Base-by-base conservation (phyloP, 2,329 filamentous ascomycete species). In the Diaporthe humulicola region DNA sequence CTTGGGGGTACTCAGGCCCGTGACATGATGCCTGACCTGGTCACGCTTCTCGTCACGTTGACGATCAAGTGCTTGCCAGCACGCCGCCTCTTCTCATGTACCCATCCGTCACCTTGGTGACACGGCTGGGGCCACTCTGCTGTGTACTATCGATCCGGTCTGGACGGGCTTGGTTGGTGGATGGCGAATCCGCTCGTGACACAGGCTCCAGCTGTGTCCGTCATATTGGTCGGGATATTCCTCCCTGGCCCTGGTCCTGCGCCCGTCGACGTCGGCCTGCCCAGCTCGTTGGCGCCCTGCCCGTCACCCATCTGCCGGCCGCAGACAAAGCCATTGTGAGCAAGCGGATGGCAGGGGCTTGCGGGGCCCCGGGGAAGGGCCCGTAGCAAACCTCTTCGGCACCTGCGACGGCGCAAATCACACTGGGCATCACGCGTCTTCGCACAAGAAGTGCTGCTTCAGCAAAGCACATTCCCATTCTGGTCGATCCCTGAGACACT, bases 31-130 rank as follows among this genome's bases (percentile, higher is more conserved):
- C 58, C 73, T 75, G 75, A 73, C 73, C 64, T 70, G 61, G 66
- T 76, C 75, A 76, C 73, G 75, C 73, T 76, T 66, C 64, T 76
- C 42, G 70, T 75, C 75, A 76, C 73, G 74, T 74, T 74, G 52
- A 64, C 57, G 69, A 52, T 76, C 74, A 73, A 74, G 74, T 76
- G 74, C 74, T 52, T 70, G 42, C 70, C 74, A 75, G 74, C 50
- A 71, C 60, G 74, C 71, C 71, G 74, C 71, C 74, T 76, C 61
- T 66, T 70, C 45, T 57, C 69, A 74, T 76, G 74, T 74, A 74
- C 60, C 25, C 73, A 72, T 54, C 74, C 74, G 74, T 57, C 48
- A 66, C 71, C 22, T 48, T 28, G 69, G 72, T 71, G 56, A 67
- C 72, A 76, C 72, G 45, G 61, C 70, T 61, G 73, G 64, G 64